A percentile compares a stretch with the other conserved stretches of the same genome.
Conservation (phyloP, 2,329 filamentous ascomycete genomes). For the Didymella sp. region DNA sequence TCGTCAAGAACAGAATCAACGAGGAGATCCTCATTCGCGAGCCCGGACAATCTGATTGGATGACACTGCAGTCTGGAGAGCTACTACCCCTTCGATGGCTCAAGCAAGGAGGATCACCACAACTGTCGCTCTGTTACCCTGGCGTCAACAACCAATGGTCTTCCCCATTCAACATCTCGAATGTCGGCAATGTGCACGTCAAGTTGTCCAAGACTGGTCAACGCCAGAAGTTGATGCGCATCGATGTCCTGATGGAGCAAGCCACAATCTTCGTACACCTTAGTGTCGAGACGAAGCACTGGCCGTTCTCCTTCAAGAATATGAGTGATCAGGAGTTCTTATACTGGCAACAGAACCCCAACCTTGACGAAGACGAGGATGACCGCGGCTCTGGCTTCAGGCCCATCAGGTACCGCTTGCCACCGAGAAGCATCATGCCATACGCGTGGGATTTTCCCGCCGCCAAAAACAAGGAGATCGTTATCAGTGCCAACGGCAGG, state of each 20-base stretch:
- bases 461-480: slow-evolving; percentile 92
- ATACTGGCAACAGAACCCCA: slow-evolving; percentile 94
- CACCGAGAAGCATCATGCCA: slow-evolving; percentile 96
- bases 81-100: slow-evolving; percentile 89
- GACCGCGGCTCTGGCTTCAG: slow-evolving; percentile 85
- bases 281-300: slow-evolving; percentile 89
- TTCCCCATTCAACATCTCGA: slow-evolving; percentile 95
- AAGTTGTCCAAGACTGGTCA: slow-evolving; percentile 92
- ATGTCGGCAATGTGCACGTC: slow-evolving; percentile 89
- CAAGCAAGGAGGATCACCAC: slow-evolving; percentile 81
- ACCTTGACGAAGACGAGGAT: slow-evolving; percentile 88
- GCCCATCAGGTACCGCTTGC: slow-evolving; percentile 88
- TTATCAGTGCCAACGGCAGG: slow-evolving; percentile 78
- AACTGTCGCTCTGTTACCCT: slow-evolving; percentile 90
- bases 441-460: slow-evolving; percentile 99
- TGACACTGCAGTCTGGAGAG: slow-evolving; percentile 78
- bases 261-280: slow-evolving; percentile 94
- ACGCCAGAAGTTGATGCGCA: slow-evolving; percentile 83
- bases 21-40: slow-evolving; percentile 92
- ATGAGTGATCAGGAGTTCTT: slow-evolving; percentile 97
- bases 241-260: slow-evolving; percentile 90
- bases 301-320: slow-evolving; percentile 98
- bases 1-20: slow-evolving; percentile 89
- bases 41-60: slow-evolving; percentile 85
- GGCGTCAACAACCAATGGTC: slow-evolving; percentile 98